These are phyloP conservation scores for Wickerhamiella cacticola DNA, from an alignment of 805 yeast species.

Conservation along the genomic window DNA sequence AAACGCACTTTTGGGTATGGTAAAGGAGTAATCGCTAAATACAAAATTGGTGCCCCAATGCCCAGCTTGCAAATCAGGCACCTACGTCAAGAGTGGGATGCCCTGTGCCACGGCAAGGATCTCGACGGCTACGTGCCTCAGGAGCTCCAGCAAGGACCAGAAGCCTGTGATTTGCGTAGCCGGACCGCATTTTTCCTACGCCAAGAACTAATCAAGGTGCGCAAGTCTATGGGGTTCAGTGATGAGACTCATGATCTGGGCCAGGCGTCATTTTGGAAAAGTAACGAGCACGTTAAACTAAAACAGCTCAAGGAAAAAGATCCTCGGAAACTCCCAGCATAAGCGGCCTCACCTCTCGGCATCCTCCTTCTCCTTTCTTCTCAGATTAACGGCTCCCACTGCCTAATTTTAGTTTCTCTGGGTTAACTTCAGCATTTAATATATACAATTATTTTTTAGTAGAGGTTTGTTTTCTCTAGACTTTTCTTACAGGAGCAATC, in stretches of 20 bases:
- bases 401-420: too few species aligned
- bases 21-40: conserved; percentile 53
- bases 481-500: conserved; percentile 20
- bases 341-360: too few species aligned
- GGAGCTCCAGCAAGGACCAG: conserved; percentile 49
- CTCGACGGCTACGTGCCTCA: conserved; percentile 41
- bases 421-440: neutral
- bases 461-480: neutral
- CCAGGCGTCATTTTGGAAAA: conserved; percentile 58
- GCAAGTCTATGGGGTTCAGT: conserved; percentile 16
- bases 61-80: conserved; percentile 45
- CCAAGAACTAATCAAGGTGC: conserved; percentile 36
- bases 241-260: conserved; percentile 60
- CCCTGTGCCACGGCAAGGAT: conserved; percentile 31
- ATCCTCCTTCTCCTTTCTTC: too few species aligned
- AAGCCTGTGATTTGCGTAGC: conserved; percentile 56
- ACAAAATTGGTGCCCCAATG: conserved; percentile 61
- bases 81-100: conserved; percentile 62
- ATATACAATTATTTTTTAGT: neutral
- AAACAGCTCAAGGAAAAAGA: conserved; percentile 13
- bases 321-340: neutral
- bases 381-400: too few species aligned
- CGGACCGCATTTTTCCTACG: conserved; percentile 59
- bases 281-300: conserved; percentile 10
- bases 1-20: conserved; percentile 46